Base-by-base conservation (phyloP, 73 alveolate genomes). In the Paramecium primaurelia region DNA sequence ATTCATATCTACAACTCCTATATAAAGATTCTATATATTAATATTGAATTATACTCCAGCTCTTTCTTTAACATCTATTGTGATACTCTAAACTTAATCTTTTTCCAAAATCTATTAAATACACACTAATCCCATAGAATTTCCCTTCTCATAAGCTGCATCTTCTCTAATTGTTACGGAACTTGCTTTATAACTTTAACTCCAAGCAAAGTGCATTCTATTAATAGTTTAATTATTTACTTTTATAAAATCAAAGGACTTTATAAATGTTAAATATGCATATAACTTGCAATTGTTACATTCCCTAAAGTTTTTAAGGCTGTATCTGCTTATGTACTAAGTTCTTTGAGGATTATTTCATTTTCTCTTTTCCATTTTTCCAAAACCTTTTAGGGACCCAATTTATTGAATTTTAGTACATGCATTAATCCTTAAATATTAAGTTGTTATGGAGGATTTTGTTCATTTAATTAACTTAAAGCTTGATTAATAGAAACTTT, bases 331-430 rank as follows among this genome's bases (percentile, higher is more conserved):
- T 75, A 75, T 36, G 68, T 75, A 18, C 68, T 75, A 16, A 75
- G 20, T 75, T 75, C 88, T 75, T 75, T 75, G 0, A 75, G 37
- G 36, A 75, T 75, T 5, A 75, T 75, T 75, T 75, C 88, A n/a
- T 38, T 36, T 42, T 75, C 88, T 42, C 60, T 75, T 42, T 75
- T 75, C 88, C 88, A 75, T 20, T 42, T 75, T 3, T 75, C 88
- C 68, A 75, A 75, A 14, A 75, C 60, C 11, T 75, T 75, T 42
- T 75, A 75, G 14, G 88, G 88, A 12, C 88, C 88, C 88, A 75
- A 75, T 75, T 75, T 75, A 75, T 42, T 75, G 47, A 75, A 75
- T 75, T 75, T 75, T 18, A 75, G n/a, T n/a, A 75, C 60, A 42
- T 75, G 58, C 28, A 42, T 22, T 18, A 75, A 75, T 0, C 68